phyloP scores from a whole-genome alignment of 768 basidiomycete species.

The Naematelia aurantialba region DNA sequence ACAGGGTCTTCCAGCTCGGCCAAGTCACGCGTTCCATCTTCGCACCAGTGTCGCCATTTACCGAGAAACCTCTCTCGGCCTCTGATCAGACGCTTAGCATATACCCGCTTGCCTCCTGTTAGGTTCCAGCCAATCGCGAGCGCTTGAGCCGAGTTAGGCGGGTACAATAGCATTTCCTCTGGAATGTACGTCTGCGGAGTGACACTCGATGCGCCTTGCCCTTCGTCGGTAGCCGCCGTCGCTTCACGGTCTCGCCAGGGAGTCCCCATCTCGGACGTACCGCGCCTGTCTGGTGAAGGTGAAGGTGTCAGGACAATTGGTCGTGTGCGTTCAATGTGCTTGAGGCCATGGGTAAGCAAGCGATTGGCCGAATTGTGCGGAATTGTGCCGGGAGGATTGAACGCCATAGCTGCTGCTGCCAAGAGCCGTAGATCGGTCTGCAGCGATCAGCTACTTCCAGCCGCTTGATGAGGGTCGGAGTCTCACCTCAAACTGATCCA shows the following conservation, averaged over 20 bases:
- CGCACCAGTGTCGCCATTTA: slow-evolving; percentile 46
- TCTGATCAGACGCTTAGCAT: slow-evolving; percentile 35
- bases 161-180: slow-evolving; percentile 43
- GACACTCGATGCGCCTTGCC: slow-evolving; percentile 13
- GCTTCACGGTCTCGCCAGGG: slow-evolving; percentile 23
- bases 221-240: slow-evolving; percentile 19
- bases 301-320: slow-evolving; percentile 41
- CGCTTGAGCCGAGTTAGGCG: slow-evolving; percentile 38
- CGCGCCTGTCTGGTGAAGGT: slow-evolving; percentile 31
- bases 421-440: slow-evolving; percentile 39
- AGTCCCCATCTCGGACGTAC: slow-evolving; percentile 14
- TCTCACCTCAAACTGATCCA: slow-evolving; percentile 45
- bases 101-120: slow-evolving; percentile 40
- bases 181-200: slow-evolving; percentile 35
- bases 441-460: background rate
- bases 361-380: slow-evolving; percentile 36
- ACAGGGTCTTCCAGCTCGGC: slow-evolving; percentile 44
- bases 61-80: slow-evolving; percentile 45
- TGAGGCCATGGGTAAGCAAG: slow-evolving; percentile 35
- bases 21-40: slow-evolving; percentile 40
- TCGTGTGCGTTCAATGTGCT: slow-evolving; percentile 35
- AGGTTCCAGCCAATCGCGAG: slow-evolving; percentile 44
- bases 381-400: slow-evolving; percentile 43
- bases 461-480: background rate
- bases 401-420: slow-evolving; percentile 41